Base-by-base conservation (phyloP, 208 protist species). In the Acanthamoeba castellanii region DNA sequence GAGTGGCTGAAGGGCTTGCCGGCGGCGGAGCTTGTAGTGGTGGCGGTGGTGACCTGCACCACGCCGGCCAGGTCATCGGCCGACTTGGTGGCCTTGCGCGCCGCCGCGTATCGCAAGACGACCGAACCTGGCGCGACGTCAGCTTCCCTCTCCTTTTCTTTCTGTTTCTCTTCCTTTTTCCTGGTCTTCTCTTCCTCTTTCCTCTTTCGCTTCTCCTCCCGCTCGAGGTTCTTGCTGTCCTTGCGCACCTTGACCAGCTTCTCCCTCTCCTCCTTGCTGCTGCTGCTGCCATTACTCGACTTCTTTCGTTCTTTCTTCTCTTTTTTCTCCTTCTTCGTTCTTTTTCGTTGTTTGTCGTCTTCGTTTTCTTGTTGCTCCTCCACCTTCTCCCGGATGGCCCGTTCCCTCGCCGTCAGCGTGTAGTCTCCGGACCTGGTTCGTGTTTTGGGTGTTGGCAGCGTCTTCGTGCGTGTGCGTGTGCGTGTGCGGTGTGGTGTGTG, bases 261-360 rank as follows among this genome's bases (percentile, higher is more conserved):
- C n/a, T 32, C 30, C 72, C 20, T 22, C 42, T 52, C n/a, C 22
- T 52, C 42, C 47, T 25, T 74, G n/a, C 66, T 74, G 4, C 25
- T 37, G 32, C 25, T 81, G 70, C 14, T 50, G 70, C 13, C 14
- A 76, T 34, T 30, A 32, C 13, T 32, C 70, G 34, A 37, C 0
- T 84, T 52, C 30, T 57, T 50, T 84, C 42, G 37, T 30, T 32
- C 30, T 9, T 11, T 13, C 30, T 14, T 78, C 5, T 32, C 27
- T 45, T 32, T 81, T 20, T 81, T n/a, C n/a, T 22, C 20, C 72
- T 22, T 81, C n/a, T 18, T 52, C 7, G 72, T n/a, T 8, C n/a
- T 52, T 45, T 1, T 8, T 6, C 97, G 97, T 25, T 98, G 98
- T 30, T 99, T 97, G 92, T 99, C 98, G 5, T 45, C 42, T 14